Base-by-base conservation (phyloP, 345 rosid genomes). In the Gossypium thurberi region DNA sequence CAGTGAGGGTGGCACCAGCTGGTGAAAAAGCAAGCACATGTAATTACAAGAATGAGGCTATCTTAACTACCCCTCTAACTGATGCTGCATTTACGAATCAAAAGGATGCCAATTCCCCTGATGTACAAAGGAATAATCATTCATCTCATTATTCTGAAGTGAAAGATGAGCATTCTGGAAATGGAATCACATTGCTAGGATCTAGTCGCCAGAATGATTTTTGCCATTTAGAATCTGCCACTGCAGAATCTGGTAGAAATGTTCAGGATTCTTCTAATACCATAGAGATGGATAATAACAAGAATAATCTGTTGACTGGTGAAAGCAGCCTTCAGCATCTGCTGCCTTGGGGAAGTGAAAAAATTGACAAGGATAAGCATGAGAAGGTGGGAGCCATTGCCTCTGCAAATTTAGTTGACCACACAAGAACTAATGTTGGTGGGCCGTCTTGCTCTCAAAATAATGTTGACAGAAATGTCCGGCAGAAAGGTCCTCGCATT, bases 401-500 rank as follows among this genome's bases (percentile, higher is more conserved):
- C 20, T 26, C 80, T 61, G 26, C 74, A 60, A 81, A 81, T 80
- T 80, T 79, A 20, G 80, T 80, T 58, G 87, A 86, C 69, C 79
- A 72, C 71, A 55, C 65, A 50, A 82, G 84, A 80, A 76, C 70
- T 74, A 75, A 75, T 74, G 58, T 85, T 9, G 88, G 83, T 52
- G 84, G 83, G 61, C 79, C 87, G 17, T 79, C 92, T 75, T 84
- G 85, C 81, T 80, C 88, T 50, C 96, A 89, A 58, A 89, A 79
- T 82, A 95, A 86, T 84, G 74, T 87, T 77, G 98, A 92, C 71
- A 87, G 87, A 76, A 71, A 78, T 81, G 78, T 79, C 75, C 90
- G 98, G 78, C 98, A 90, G 78, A 95, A 90, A 81, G 99, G 99
- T 76, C 99, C 99, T 23, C 98, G 99, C 48, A 91, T 96, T 78